phyloP scores from a whole-genome alignment of 495 filamentous ascomycete species.

The Rostrohypoxylon terebratum region DNA sequence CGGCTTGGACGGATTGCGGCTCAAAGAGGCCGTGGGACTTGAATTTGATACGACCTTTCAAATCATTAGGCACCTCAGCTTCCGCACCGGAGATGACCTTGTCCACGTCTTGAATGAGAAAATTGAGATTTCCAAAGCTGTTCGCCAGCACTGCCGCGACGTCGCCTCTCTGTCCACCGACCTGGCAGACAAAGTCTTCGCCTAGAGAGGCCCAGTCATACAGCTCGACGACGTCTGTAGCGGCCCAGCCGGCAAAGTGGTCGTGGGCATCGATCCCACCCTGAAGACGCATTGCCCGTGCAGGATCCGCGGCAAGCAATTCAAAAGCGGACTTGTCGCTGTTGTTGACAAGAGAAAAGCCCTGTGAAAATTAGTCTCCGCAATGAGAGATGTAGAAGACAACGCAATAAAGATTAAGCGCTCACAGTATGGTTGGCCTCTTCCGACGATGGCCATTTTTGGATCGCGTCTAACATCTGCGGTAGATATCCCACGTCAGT shows the following conservation, averaged over 20 bases:
- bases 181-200: constrained; percentile 18
- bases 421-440: not conserved
- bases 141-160: constrained; percentile 27
- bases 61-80: constrained; percentile 14
- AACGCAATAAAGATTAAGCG: not conserved
- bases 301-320: constrained; percentile 21
- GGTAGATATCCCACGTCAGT: not conserved
- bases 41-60: constrained; percentile 49
- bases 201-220: constrained; percentile 43
- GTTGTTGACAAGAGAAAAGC: constrained; percentile 47
- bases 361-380: constrained; percentile 33
- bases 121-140: constrained; percentile 24
- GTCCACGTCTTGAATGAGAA: constrained; percentile 33
- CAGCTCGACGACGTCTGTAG: constrained; percentile 18
- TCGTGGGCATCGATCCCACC: constrained; percentile 27
- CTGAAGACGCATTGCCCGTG: constrained; percentile 30
- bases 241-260: constrained; percentile 25
- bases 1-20: constrained; percentile 59
- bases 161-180: constrained; percentile 25
- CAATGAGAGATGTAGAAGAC: no score
- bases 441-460: constrained; percentile 1
- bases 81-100: constrained; percentile 5
- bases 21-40: constrained; percentile 60
- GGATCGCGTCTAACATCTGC: constrained; percentile 5
- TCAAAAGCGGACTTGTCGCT: constrained; percentile 50